A percentile compares a stretch with the other conserved stretches of the same genome.
Evolutionary conservation across 2,329 filamentous ascomycete species (phyloP).

Genomic region (Xylariaceae sp.): DNA sequence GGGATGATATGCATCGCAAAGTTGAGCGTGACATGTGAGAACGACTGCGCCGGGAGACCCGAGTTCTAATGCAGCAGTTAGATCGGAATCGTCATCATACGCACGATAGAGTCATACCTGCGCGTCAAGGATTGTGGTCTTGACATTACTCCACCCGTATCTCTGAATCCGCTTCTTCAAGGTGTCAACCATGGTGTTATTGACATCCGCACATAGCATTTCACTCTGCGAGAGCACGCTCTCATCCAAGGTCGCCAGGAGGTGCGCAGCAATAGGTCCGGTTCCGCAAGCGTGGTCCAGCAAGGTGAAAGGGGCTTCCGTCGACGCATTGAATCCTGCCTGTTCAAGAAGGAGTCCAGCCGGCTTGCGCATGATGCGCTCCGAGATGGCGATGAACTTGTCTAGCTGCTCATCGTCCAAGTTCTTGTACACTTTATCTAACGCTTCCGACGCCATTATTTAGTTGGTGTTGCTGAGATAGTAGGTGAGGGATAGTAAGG

Average conservation of each 20-base stretch:
- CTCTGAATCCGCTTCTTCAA: slow-evolving; percentile 35
- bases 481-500: background rate
- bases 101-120: slow-evolving; percentile 34
- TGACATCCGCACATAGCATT: slow-evolving; percentile 47
- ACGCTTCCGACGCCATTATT: slow-evolving; percentile 18
- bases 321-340: slow-evolving; percentile 27
- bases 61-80: slow-evolving; percentile 33
- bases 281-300: slow-evolving; percentile 51
- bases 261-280: slow-evolving; percentile 43
- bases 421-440: slow-evolving; percentile 22
- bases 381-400: slow-evolving; percentile 17
- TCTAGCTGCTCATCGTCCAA: slow-evolving; percentile 20
- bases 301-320: slow-evolving; percentile 34
- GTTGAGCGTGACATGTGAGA: slow-evolving; percentile 42
- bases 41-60: slow-evolving; percentile 35
- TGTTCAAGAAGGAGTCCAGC: slow-evolving; percentile 28
- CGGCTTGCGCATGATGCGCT: slow-evolving; percentile 24
- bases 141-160: slow-evolving; percentile 43
- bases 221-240: slow-evolving; percentile 39
- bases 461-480: too few species aligned
- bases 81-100: background rate
- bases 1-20: slow-evolving; percentile 45
- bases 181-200: slow-evolving; percentile 38
- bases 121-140: slow-evolving; percentile 42
- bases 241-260: slow-evolving; percentile 38